These are phyloP conservation scores for Scleroderma citrinum DNA, from an alignment of 768 basidiomycete species.

Conservation along the genomic window DNA sequence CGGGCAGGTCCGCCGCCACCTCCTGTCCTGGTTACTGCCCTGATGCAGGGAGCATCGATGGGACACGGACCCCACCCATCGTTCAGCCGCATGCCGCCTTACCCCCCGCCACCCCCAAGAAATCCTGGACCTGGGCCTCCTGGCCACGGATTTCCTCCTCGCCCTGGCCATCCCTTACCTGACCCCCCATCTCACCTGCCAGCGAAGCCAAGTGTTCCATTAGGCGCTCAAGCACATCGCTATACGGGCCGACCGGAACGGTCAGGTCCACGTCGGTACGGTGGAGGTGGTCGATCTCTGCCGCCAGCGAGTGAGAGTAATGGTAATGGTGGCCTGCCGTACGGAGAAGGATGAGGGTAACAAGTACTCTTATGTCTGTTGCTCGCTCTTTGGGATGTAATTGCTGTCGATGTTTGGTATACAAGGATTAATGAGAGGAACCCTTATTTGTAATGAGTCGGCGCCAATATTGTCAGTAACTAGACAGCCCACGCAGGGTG, in stretches of 20 bases:
- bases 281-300: constrained; percentile 6
- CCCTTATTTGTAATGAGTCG: too few species aligned
- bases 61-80: constrained; percentile 8
- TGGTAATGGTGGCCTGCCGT: background rate
- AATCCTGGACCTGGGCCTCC: constrained; percentile 1
- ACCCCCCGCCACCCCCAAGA: background rate
- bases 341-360: background rate
- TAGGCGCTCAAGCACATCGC: constrained; percentile 2
- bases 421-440: too few species aligned
- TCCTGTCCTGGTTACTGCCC: constrained; percentile 22
- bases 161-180: background rate
- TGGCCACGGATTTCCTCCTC: background rate
- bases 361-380: too few species aligned
- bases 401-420: too few species aligned
- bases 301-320: too few species aligned
- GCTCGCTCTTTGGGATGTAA: too few species aligned
- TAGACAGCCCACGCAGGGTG: too few species aligned
- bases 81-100: constrained; percentile 4
- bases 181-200: constrained; percentile 10
- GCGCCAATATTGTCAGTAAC: background rate
- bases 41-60: constrained; percentile 22
- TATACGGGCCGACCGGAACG: background rate
- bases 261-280: constrained; percentile 5
- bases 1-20: constrained; percentile 25
- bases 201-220: constrained; percentile 18